phyloP scores from a whole-genome alignment of 371 early-diverging fungal species.

The Mortierella sp. region DNA sequence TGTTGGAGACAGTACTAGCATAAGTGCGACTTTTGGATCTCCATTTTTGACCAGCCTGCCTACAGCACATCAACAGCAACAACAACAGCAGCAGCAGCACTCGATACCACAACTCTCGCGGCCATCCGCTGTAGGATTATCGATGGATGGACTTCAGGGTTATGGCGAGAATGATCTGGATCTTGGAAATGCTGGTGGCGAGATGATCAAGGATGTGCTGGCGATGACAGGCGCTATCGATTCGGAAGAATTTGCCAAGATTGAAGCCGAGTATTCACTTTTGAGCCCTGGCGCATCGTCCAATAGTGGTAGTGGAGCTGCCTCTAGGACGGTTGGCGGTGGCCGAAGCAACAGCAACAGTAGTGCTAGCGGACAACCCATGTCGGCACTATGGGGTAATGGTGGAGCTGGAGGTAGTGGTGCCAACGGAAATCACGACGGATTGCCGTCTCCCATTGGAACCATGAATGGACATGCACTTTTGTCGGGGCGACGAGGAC shows the following conservation, averaged over 20 bases:
- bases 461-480: constrained; percentile 40
- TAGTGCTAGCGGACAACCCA: constrained; percentile 13
- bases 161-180: constrained; percentile 39
- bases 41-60: constrained; percentile 48
- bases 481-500: constrained; percentile 17
- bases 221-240: constrained; percentile 51
- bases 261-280: constrained; percentile 37
- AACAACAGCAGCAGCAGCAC: constrained; percentile 12
- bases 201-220: constrained; percentile 52
- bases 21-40: constrained; percentile 27
- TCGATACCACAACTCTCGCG: constrained; percentile 17
- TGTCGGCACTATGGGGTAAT: constrained; percentile 26
- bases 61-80: constrained; percentile 26
- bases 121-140: constrained; percentile 7
- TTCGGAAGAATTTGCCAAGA: constrained; percentile 45
- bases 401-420: constrained; percentile 5
- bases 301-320: constrained; percentile 5
- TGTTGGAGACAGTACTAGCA: constrained; percentile 16
- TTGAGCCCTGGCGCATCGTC: constrained; percentile 20
- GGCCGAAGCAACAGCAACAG: constrained; percentile 27
- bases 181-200: constrained; percentile 45
- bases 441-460: constrained; percentile 49
- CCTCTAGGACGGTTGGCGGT: constrained; percentile 37
- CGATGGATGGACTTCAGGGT: constrained; percentile 17
- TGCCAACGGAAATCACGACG: constrained; percentile 3